phyloP scores from a whole-genome alignment of 2,329 filamentous ascomycete species.

The Hymenoscyphus fructigenus region DNA sequence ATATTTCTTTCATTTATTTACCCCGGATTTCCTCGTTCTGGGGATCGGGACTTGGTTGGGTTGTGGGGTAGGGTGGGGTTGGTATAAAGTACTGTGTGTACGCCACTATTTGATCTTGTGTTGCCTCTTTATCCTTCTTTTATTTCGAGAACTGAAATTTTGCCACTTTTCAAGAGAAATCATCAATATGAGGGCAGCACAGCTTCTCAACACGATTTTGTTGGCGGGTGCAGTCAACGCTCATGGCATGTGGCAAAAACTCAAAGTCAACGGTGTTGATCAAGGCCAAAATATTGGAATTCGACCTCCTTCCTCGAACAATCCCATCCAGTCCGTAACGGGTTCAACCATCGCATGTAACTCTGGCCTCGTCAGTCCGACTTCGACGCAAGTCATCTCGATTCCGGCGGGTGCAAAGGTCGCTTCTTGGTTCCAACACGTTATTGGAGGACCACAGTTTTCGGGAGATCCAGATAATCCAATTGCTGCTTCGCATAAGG shows the following conservation, averaged over 20 bases:
- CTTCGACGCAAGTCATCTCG: conserved; percentile 42
- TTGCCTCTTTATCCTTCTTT: not conserved
- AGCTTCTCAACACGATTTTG: conserved; percentile 16
- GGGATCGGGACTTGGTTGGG: not conserved
- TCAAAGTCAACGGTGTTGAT: conserved; percentile 50
- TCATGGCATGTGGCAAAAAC: conserved; percentile 46
- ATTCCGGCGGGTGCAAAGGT: conserved; percentile 50
- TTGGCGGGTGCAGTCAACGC: conserved; percentile 31
- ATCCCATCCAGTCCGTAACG: conserved; percentile 50
- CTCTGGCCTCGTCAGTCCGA: conserved; percentile 40
- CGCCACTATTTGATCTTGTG: not conserved
- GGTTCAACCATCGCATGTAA: conserved; percentile 49
- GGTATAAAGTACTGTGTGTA: not conserved
- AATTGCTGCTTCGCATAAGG: conserved; percentile 48
- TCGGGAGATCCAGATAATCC: conserved; percentile 47
- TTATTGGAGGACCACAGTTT: conserved; percentile 49
- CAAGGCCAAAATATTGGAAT: conserved; percentile 51
- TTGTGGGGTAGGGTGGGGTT: not conserved
- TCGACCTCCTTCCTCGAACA: conserved; percentile 49
- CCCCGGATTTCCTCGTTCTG: conserved; percentile 11
- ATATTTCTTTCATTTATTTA: conserved; percentile 16
- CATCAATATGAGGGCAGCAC: not conserved
- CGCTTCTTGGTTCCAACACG: conserved; percentile 49
- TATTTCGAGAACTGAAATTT: not conserved
- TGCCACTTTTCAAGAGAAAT: not conserved